Percentiles rank a stretch among this genome's conserved stretches.
These are phyloP conservation scores for Larix sibirica DNA, from an alignment of 83 land plant species.

Conservation along the genomic window DNA sequence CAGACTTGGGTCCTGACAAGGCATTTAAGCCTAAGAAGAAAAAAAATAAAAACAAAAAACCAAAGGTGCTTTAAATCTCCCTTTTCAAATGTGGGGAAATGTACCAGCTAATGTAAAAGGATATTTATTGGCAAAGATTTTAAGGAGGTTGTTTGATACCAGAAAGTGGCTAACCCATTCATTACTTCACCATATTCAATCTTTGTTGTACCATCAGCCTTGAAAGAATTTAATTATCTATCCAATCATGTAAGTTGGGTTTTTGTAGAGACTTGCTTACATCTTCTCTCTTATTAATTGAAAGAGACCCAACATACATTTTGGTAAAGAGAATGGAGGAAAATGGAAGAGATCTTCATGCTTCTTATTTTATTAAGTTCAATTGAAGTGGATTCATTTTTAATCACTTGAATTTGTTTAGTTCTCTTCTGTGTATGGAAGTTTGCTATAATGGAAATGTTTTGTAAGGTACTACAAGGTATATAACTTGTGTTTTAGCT, in stretches of 20 bases:
- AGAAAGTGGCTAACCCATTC: not conserved
- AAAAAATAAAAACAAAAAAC: conserved; percentile 12
- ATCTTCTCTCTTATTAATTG: too few relatives aligned
- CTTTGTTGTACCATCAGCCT: not conserved
- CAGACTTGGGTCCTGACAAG: conserved; percentile 5
- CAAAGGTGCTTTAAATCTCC: not conserved
- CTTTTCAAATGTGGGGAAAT: not conserved
- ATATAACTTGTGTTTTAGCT: too few relatives aligned
- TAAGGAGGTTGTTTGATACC: not conserved
- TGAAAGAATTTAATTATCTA: not conserved
- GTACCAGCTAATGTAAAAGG: not conserved
- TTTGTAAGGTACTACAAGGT: too few relatives aligned
- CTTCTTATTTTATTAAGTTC: too few relatives aligned
- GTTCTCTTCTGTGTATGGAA: too few relatives aligned
- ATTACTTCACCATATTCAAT: not conserved
- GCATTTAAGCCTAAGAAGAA: conserved; percentile 11
- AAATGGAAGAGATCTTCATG: too few relatives aligned
- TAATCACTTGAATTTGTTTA: too few relatives aligned
- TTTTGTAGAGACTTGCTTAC: not conserved
- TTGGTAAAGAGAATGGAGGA: too few relatives aligned
- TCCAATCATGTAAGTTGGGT: not conserved
- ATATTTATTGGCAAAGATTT: not conserved
- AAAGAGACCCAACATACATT: too few relatives aligned
- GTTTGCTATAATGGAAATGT: too few relatives aligned
- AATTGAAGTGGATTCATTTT: too few relatives aligned